Percentiles rank a stretch among this genome's conserved stretches.
Conservation (phyloP, 2,329 filamentous ascomycete species). For the Pseudocercospora pini-densiflorae region DNA sequence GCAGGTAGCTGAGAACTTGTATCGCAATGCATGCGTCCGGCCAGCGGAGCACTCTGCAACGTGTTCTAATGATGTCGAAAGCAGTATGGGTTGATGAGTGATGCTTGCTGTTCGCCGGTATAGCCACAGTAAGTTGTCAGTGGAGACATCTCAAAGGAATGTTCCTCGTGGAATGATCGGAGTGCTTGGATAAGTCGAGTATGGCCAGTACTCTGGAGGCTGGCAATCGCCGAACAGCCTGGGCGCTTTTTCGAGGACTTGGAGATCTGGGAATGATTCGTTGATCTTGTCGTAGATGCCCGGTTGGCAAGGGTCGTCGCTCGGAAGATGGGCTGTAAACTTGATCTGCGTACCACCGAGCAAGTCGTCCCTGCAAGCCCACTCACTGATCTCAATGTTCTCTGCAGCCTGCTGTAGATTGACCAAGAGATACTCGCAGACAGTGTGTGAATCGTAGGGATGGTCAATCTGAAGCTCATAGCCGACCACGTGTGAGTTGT, state of each 20-base stretch:
- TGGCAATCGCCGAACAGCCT: background rate
- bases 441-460: background rate
- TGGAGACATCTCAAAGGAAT: too few relatives aligned
- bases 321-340: background rate
- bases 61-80: too few relatives aligned
- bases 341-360: background rate
- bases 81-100: too few relatives aligned
- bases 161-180: background rate
- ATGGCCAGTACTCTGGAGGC: background rate
- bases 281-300: background rate
- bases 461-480: background rate
- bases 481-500: background rate
- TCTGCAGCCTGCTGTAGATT: background rate
- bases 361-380: background rate
- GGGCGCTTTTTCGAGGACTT: background rate
- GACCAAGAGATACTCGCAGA: background rate
- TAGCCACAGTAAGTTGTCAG: too few relatives aligned
- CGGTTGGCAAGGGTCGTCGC: background rate
- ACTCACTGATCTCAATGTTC: background rate
- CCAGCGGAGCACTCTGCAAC: too few relatives aligned
- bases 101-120: too few relatives aligned
- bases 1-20: too few relatives aligned
- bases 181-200: background rate
- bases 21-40: too few relatives aligned
- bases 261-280: background rate